Evolutionary conservation across 2,329 filamentous ascomycete species (phyloP), one percentile per base, ranked within the genome.

Genomic region (Fusarium circinatum): DNA sequence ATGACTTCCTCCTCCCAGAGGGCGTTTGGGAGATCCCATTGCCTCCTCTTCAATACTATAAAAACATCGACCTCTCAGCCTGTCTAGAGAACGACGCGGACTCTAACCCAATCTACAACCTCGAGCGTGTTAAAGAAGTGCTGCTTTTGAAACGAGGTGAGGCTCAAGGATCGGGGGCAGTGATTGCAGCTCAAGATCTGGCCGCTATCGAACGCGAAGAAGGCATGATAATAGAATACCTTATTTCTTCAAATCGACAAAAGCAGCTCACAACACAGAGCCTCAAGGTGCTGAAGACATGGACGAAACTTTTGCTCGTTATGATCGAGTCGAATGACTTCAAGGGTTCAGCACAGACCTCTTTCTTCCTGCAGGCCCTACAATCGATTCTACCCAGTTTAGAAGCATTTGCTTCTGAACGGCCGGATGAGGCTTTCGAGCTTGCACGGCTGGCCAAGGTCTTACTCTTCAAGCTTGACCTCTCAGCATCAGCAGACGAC

Each of bases 311-410:
- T 36, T 84, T 97, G 52, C 90, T 95, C 59, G 90, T 98, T 28
- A 93, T 97, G 84, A 88, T 98, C 26, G 92, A 95, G 76, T 91
- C 90, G 64, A 94, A 94, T 74, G 93, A 96, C 60, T 92, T 97
- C 79, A 92, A 93, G 67, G 89, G 90, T 60, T 89, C 89, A 4
- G 89, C 89, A 36, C 92, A 92, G 78, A 91, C 91, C 10, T 90
- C 92, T 0, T 95, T 98, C 80, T 91, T 97, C 62, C 84, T 98
- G 17, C 94, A 97, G 80, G 92, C 93, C 1, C 86, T 99, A 10
- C 95, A 98, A 79, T 89, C 96, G 20, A 93, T 97, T 55, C 87
- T 98, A 12, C 95, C 96, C 0, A 97, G 94, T 73, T 88, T 99
- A 18, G 96, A 98, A 79, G 88, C 88, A 24, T 92, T 93, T 56